These are phyloP conservation scores for Termitomyces sp. DNA, from an alignment of 768 basidiomycete species.

Conservation along the genomic window DNA sequence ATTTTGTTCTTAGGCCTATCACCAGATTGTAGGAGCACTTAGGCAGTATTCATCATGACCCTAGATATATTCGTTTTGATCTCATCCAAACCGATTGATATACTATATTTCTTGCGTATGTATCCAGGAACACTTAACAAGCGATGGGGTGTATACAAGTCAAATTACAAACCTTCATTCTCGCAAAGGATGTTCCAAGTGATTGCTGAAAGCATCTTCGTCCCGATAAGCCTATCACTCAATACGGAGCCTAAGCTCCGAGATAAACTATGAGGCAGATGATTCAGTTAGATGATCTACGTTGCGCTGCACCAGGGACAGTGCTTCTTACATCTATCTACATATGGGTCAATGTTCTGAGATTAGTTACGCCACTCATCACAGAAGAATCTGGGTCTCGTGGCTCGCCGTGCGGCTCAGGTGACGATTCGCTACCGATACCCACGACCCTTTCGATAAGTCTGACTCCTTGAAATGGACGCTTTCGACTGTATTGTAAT, in stretches of 20 bases:
- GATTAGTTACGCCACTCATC: slow-evolving; percentile 3
- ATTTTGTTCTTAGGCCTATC: neutral
- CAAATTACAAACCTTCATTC: neutral
- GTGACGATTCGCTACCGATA: slow-evolving; percentile 4
- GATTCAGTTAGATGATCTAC: neutral
- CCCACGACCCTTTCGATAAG: slow-evolving; percentile 1
- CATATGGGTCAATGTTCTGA: neutral
- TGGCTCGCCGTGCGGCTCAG: slow-evolving; percentile 5
- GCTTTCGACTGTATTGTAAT: slow-evolving; percentile 54
- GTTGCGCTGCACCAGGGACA: neutral
- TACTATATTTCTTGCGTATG: neutral
- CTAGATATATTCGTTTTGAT: neutral
- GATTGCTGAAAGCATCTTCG: neutral
- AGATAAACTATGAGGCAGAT: neutral
- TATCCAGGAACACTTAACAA: neutral
- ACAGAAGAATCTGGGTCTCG: neutral
- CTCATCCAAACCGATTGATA: neutral
- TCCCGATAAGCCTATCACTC: neutral
- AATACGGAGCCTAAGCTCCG: neutral
- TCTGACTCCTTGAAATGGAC: slow-evolving; percentile 8
- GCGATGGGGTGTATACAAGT: neutral
- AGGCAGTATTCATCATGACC: too few relatives aligned
- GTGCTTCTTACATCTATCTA: neutral
- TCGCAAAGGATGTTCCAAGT: neutral
- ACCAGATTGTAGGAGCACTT: neutral